phyloP scores from a whole-genome alignment of 169 alveolate genomes.

The Plasmodium reichenowi region DNA sequence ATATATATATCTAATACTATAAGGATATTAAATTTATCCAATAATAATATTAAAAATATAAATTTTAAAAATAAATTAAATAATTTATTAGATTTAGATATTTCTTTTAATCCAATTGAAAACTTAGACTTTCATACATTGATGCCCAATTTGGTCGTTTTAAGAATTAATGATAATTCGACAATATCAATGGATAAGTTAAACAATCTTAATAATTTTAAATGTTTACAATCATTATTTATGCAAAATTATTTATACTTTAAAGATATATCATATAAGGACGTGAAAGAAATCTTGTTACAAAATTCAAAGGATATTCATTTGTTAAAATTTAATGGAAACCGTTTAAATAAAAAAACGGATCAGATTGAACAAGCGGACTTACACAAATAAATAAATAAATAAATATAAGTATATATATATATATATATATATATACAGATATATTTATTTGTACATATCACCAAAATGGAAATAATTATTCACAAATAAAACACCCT shows the following conservation, averaged over 20 bases:
- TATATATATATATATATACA: not conserved
- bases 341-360: slow-evolving; percentile 7
- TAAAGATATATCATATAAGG: slow-evolving; percentile 49
- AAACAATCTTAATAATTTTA: slow-evolving; percentile 26
- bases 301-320: slow-evolving; percentile 36
- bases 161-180: slow-evolving; percentile 47
- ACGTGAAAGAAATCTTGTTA: slow-evolving; percentile 22
- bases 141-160: slow-evolving; percentile 22
- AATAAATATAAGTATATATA: too few relatives aligned
- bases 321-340: slow-evolving; percentile 44
- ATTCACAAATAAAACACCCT: too few relatives aligned
- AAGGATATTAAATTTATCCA: slow-evolving; percentile 37
- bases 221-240: slow-evolving; percentile 2
- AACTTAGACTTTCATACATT: slow-evolving; percentile 28
- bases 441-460: too few relatives aligned
- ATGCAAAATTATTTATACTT: slow-evolving; percentile 58
- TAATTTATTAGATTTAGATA: slow-evolving; percentile 38
- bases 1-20: slow-evolving; percentile 18
- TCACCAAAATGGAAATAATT: too few relatives aligned
- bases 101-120: slow-evolving; percentile 61
- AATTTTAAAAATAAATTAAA: slow-evolving; percentile 32
- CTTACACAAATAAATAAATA: not conserved
- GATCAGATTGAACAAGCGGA: not conserved
- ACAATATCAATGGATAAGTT: slow-evolving; percentile 32
- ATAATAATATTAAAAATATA: slow-evolving; percentile 40